These are phyloP conservation scores for Cyclotella kingstonii DNA, from an alignment of 108 stramenopile species.

Conservation along the genomic window DNA sequence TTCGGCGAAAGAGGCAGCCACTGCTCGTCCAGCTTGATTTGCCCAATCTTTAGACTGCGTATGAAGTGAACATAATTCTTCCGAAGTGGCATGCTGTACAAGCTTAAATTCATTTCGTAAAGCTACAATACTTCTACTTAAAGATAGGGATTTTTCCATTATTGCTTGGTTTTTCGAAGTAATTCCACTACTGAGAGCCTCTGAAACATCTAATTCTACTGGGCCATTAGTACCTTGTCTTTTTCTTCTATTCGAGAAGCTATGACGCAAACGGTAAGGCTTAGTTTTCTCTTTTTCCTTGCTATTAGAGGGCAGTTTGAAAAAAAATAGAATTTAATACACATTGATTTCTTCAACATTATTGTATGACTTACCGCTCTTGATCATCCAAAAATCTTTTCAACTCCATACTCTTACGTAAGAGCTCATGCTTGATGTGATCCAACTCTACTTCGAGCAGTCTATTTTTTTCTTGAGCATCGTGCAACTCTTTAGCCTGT, in stretches of 20 bases:
- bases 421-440: slow-evolving; percentile 20
- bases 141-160: neutral
- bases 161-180: slow-evolving; percentile 1
- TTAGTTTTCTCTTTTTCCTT: slow-evolving; percentile 33
- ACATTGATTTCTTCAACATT: neutral
- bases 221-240: slow-evolving; percentile 1
- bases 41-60: slow-evolving; percentile 45
- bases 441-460: slow-evolving; percentile 58
- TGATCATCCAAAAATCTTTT: slow-evolving; percentile 34
- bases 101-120: slow-evolving; percentile 47
- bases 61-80: slow-evolving; percentile 46
- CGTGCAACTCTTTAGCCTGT: slow-evolving; percentile 40
- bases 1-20: slow-evolving; percentile 49
- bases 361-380: slow-evolving; percentile 8
- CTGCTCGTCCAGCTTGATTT: slow-evolving; percentile 33
- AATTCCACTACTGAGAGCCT: neutral
- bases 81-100: slow-evolving; percentile 43
- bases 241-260: slow-evolving; percentile 11
- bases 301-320: slow-evolving; percentile 3
- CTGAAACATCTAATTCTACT: neutral
- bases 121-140: slow-evolving; percentile 1
- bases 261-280: slow-evolving; percentile 23
- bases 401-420: slow-evolving; percentile 14
- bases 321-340: neutral
- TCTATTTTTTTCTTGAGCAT: slow-evolving; percentile 40